Evolutionary conservation across 1,139 yeast species (phyloP).

Genomic region (Protomyces macrosporus): DNA sequence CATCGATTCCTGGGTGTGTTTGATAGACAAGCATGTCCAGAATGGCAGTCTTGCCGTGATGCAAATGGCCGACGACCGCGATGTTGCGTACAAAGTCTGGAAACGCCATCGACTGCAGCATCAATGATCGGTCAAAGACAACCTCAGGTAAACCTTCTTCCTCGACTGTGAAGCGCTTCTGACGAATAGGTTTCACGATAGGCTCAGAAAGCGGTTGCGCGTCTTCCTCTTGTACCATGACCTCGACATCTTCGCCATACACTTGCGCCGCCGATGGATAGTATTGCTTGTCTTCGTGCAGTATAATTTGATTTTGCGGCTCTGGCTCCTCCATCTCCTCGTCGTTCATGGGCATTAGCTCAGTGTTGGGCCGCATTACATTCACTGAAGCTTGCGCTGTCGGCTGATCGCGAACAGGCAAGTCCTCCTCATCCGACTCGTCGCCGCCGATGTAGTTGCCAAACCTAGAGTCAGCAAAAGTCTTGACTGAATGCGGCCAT

Average conservation of each 20-base stretch:
- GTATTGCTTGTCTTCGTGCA: constrained; percentile 47
- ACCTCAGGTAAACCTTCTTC: constrained; percentile 54
- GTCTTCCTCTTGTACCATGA: constrained; percentile 55
- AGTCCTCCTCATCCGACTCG: constrained; percentile 19
- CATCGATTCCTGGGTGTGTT: constrained; percentile 49
- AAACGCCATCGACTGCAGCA: constrained; percentile 47
- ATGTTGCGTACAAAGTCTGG: constrained; percentile 71
- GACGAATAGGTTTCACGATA: constrained; percentile 53
- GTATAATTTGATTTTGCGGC: constrained; percentile 37
- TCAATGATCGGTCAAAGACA: constrained; percentile 56
- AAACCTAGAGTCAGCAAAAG: constrained; percentile 1
- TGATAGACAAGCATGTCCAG: constrained; percentile 63
- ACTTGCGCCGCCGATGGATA: constrained; percentile 46
- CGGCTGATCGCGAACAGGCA: background rate
- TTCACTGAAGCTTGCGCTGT: constrained; percentile 11
- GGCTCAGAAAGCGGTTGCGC: constrained; percentile 57
- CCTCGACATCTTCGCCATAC: constrained; percentile 59
- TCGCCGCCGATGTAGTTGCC: constrained; percentile 30
- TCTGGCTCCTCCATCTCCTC: constrained; percentile 5
- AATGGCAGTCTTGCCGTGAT: constrained; percentile 83
- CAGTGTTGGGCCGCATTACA: background rate
- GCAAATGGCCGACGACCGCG: constrained; percentile 74
- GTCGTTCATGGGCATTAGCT: constrained; percentile 13
- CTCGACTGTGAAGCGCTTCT: constrained; percentile 49
- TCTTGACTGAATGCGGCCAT: background rate